A percentile compares a stretch with the other conserved stretches of the same genome.
Evolutionary conservation across 441 rosid genomes (phyloP).

Genomic region (Gossypium armourianum): DNA sequence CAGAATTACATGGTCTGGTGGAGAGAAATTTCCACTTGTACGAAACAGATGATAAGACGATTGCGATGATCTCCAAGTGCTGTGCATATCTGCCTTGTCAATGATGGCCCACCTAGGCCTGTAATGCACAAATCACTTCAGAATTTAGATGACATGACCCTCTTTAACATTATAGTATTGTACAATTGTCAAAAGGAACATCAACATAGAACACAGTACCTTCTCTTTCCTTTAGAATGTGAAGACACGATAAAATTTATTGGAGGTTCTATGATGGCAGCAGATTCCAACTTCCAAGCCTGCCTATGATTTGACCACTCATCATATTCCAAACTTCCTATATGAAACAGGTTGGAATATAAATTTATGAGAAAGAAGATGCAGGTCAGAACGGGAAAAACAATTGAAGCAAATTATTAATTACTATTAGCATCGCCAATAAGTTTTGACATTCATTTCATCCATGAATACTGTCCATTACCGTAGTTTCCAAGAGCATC

Average conservation of each 20-base stretch:
- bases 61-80: slow-evolving; percentile 96
- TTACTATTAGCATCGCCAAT: neutral
- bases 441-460: slow-evolving; percentile 19
- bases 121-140: slow-evolving; percentile 23
- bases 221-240: slow-evolving; percentile 85
- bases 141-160: slow-evolving; percentile 5
- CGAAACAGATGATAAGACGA: slow-evolving; percentile 84
- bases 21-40: slow-evolving; percentile 58
- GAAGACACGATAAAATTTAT: slow-evolving; percentile 74
- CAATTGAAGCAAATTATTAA: slow-evolving; percentile 2
- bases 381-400: neutral
- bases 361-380: slow-evolving; percentile 9
- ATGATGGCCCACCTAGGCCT: slow-evolving; percentile 99
- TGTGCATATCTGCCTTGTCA: slow-evolving; percentile 95
- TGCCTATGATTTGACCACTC: slow-evolving; percentile 98
- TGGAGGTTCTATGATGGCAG: slow-evolving; percentile 93
- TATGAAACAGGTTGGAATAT: slow-evolving; percentile 20
- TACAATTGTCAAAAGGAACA: slow-evolving; percentile 11
- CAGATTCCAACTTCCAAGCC: slow-evolving; percentile 98
- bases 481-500: slow-evolving; percentile 96
- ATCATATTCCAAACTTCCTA: slow-evolving; percentile 92
- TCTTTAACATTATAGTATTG: slow-evolving; percentile 10
- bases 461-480: slow-evolving; percentile 28
- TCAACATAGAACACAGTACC: slow-evolving; percentile 33
- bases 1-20: slow-evolving; percentile 56